phyloP scores from a whole-genome alignment of 2,329 filamentous ascomycete species.

The Claviceps fusiformis region DNA sequence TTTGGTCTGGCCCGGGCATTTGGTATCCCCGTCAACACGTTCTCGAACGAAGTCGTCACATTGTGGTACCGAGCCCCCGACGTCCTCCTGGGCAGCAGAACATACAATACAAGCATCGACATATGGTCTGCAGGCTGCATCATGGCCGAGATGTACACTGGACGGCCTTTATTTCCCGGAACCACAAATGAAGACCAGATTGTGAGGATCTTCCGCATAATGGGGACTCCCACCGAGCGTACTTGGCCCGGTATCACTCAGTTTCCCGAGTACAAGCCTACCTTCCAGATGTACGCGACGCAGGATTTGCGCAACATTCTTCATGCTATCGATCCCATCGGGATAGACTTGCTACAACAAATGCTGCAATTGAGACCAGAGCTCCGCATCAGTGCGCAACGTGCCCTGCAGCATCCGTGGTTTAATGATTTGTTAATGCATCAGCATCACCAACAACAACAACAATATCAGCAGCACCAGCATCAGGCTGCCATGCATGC shows the following conservation, averaged over 20 bases:
- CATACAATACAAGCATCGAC: conserved; percentile 99
- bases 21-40: conserved; percentile 94
- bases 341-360: conserved; percentile 72
- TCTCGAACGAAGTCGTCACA: conserved; percentile 95
- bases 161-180: conserved; percentile 85
- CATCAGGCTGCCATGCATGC: conserved; percentile 25
- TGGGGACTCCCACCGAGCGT: conserved; percentile 92
- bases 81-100: conserved; percentile 81
- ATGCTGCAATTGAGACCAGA: conserved; percentile 93
- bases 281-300: conserved; percentile 86
- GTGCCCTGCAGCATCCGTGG: conserved; percentile 84
- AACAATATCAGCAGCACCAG: conserved; percentile 31
- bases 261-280: conserved; percentile 95
- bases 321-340: conserved; percentile 76
- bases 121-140: conserved; percentile 99
- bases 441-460: conserved; percentile 23
- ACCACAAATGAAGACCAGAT: conserved; percentile 98
- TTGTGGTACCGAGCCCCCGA: conserved; percentile 96
- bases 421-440: conserved; percentile 61
- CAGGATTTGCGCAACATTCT: conserved; percentile 80
- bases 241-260: conserved; percentile 92
- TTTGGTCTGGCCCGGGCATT: conserved; percentile 91
- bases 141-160: conserved; percentile 99
- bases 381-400: conserved; percentile 73
- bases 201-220: conserved; percentile 91